Conservation (phyloP, 805 yeast genomes). For the Kazachstania kunashirensis region DNA sequence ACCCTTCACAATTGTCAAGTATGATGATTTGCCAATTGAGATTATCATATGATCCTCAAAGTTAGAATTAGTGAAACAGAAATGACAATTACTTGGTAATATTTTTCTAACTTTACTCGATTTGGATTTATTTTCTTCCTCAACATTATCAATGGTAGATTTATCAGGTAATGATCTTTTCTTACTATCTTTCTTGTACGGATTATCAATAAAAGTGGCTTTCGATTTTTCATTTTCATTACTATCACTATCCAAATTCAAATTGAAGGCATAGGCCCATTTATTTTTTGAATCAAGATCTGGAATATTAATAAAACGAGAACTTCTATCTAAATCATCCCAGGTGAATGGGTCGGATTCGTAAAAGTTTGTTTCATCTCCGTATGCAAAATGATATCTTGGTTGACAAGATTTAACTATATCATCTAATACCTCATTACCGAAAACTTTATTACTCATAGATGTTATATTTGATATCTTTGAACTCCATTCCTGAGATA, state of each 20-base stretch:
- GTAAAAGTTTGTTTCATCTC: slow-evolving; percentile 36
- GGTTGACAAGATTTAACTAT: slow-evolving; percentile 42
- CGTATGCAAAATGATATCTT: slow-evolving; percentile 51
- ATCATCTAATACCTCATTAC: slow-evolving; percentile 38
- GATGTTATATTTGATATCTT: slow-evolving; percentile 36
- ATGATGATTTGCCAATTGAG: slow-evolving; percentile 56
- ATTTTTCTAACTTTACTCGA: slow-evolving; percentile 30
- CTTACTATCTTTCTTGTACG: slow-evolving; percentile 3
- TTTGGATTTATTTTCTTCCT: slow-evolving; percentile 1
- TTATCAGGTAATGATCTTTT: slow-evolving; percentile 6
- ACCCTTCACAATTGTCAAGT: slow-evolving; percentile 77
- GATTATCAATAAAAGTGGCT: slow-evolving; percentile 11
- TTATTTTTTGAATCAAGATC: slow-evolving; percentile 43
- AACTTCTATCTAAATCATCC: slow-evolving; percentile 35
- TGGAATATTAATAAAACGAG: slow-evolving; percentile 60
- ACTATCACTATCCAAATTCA: slow-evolving; percentile 29
- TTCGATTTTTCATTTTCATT: not conserved
- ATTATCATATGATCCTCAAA: slow-evolving; percentile 73
- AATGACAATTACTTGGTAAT: slow-evolving; percentile 59
- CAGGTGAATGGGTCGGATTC: slow-evolving; percentile 54
- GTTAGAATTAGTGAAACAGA: slow-evolving; percentile 72
- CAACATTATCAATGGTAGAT: too few relatives aligned
- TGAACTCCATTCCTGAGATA: slow-evolving; percentile 55
- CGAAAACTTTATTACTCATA: slow-evolving; percentile 37
- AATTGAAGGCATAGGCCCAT: slow-evolving; percentile 71